phyloP scores from a whole-genome alignment of 306 rosid species.

The Vachellia pachyceras region DNA sequence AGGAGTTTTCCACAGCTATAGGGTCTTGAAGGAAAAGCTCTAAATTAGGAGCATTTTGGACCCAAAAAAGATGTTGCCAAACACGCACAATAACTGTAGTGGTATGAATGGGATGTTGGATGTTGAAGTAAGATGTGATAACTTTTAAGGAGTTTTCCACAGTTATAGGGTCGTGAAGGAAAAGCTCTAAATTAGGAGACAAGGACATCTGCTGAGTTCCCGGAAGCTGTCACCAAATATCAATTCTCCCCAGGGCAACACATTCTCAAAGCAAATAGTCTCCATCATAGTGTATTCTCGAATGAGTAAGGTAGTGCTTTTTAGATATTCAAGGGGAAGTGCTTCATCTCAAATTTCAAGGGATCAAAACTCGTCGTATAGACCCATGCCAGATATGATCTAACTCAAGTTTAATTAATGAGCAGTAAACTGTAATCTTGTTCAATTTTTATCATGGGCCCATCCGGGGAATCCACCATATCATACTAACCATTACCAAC shows the following conservation, averaged over 20 bases:
- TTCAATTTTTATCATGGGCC: neutral
- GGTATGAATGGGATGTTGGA: neutral
- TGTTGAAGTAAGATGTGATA: neutral
- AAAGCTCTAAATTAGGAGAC: neutral
- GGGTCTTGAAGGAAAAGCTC: neutral
- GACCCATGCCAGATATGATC: neutral
- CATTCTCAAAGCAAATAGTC: neutral
- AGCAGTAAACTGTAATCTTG: conserved; percentile 7
- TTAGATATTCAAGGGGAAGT: neutral
- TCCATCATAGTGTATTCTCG: neutral
- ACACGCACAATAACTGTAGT: too few relatives aligned
- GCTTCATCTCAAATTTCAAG: conserved; percentile 7
- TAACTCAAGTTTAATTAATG: conserved; percentile 22
- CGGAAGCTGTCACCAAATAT: neutral
- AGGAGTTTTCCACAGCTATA: neutral
- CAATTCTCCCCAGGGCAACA: neutral
- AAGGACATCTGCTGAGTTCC: neutral
- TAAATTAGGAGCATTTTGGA: neutral
- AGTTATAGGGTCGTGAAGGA: neutral
- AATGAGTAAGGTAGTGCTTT: neutral
- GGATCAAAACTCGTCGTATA: neutral
- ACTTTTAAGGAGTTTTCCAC: neutral
- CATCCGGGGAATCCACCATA: neutral
- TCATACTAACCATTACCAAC: neutral
- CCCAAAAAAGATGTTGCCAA: too few relatives aligned